Evolutionary conservation across 78 protist genomes (phyloP).

Genomic region (Diacronema lutheri): DNA sequence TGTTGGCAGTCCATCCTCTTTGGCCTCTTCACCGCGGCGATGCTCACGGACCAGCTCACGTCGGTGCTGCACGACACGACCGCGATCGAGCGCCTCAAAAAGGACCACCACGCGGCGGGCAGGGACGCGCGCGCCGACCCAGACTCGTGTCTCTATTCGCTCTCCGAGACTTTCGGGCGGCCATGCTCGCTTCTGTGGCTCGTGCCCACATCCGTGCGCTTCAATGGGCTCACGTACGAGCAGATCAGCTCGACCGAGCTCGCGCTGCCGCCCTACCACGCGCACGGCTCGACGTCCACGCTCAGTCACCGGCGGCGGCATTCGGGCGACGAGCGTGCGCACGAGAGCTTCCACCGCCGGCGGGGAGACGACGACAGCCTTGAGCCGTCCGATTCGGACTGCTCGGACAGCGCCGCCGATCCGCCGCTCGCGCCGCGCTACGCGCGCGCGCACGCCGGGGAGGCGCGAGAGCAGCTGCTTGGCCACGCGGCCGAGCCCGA

Average conservation of each 20-base stretch:
- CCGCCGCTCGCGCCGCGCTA: too few species aligned
- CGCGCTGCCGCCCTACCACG: too few species aligned
- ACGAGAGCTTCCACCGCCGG: too few species aligned
- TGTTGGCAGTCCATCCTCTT: background rate
- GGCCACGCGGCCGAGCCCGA: too few species aligned
- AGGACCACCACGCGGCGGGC: background rate
- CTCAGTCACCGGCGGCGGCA: too few species aligned
- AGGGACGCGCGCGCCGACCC: background rate
- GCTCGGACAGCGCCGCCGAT: too few species aligned
- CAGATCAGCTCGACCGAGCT: background rate
- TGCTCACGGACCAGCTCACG: background rate
- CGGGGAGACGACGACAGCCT: too few species aligned
- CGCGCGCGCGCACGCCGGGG: too few species aligned
- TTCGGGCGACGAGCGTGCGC: too few species aligned
- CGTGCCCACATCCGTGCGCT: background rate
- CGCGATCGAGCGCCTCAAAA: background rate
- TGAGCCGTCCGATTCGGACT: too few species aligned
- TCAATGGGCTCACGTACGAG: background rate
- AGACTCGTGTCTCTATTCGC: background rate
- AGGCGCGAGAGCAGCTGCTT: too few species aligned
- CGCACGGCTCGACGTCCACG: too few species aligned
- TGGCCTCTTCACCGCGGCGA: background rate
- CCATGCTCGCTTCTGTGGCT: constrained; percentile 8
- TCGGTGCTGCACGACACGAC: background rate
- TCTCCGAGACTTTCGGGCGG: background rate